Conservation (phyloP, 2,329 filamentous ascomycete species). For the Pseudogymnoascus sp. region DNA sequence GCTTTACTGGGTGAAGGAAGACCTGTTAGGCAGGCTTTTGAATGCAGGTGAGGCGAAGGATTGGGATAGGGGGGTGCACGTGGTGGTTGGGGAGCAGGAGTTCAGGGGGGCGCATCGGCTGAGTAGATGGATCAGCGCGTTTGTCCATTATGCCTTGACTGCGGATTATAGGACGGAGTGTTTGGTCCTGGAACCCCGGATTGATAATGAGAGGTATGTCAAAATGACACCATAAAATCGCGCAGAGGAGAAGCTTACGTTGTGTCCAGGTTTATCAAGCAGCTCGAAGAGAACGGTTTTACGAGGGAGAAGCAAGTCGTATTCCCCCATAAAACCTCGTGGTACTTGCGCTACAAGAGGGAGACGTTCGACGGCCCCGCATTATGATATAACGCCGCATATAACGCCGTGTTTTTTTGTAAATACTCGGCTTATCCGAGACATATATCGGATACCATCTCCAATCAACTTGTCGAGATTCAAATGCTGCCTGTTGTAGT, state of each 20-base stretch:
- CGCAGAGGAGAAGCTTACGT: constrained; percentile 33
- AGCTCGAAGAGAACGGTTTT: constrained; percentile 70
- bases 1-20: constrained; percentile 97
- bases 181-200: constrained; percentile 77
- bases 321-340: constrained; percentile 89
- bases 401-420: background rate
- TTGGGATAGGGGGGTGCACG: constrained; percentile 82
- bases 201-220: constrained; percentile 81
- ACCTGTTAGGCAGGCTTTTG: constrained; percentile 63
- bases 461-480: background rate
- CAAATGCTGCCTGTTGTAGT: background rate
- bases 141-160: constrained; percentile 80
- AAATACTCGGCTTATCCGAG: background rate
- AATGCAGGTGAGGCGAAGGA: constrained; percentile 57
- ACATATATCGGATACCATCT: background rate
- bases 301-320: constrained; percentile 77
- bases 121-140: constrained; percentile 69
- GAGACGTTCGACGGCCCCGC: constrained; percentile 72
- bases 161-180: constrained; percentile 74
- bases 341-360: constrained; percentile 70
- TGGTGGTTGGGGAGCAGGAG: constrained; percentile 86
- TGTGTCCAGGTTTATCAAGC: constrained; percentile 49
- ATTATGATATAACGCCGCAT: constrained; percentile 18
- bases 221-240: background rate
- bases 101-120: constrained; percentile 73